Evolutionary conservation across 371 early-diverging fungal species (phyloP), one percentile per base, ranked within the genome.

Genomic region (Mucor piriformis): DNA sequence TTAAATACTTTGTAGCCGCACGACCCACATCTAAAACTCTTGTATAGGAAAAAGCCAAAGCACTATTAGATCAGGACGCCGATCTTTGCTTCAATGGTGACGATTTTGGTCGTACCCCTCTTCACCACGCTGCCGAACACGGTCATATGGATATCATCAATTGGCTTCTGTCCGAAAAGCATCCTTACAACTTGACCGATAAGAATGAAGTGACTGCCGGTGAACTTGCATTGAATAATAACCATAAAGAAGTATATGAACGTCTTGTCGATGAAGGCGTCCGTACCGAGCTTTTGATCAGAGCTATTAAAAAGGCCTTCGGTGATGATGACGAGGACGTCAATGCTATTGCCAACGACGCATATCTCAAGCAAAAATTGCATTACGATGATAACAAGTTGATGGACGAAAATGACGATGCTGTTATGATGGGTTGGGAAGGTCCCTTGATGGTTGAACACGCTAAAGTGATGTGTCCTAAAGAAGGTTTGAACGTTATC

Each of bases 381-480:
- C 87, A 84, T 47, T 93, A 92, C 61, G 89, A 92, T 50, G 90
- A 87, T 35, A 84, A 83, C 35, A 83, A 86, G 37, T 62, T 95
- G 34, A 69, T 96, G 66, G 98, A 96, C 64, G 87, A 80, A 12
- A 91, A 95, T 40, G 81, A 86, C 33, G 93, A 97, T 74, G 97
- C 90, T 25, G 96, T 97, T 10, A 96, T 96, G 97, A 97, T 97
- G 98, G 93, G 91, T 40, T 95, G 98, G 98, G 98, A 98, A 67
- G 77, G 82, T 0, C 95, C 95, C n/a, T 61, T 98, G 59, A 98
- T 98, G 98, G 79, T 85, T 20, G 83, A 84, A 27, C 95, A 95
- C 59, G 95, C 95, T 20, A 79, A 89, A 60, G 85, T 88, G 20
- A 89, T 96, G 74, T 85, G 89, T 43, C 82, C 88, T 3, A 68